Base-by-base conservation (phyloP, 2,329 filamentous ascomycete species). In the Paraconiothyrium sp. region DNA sequence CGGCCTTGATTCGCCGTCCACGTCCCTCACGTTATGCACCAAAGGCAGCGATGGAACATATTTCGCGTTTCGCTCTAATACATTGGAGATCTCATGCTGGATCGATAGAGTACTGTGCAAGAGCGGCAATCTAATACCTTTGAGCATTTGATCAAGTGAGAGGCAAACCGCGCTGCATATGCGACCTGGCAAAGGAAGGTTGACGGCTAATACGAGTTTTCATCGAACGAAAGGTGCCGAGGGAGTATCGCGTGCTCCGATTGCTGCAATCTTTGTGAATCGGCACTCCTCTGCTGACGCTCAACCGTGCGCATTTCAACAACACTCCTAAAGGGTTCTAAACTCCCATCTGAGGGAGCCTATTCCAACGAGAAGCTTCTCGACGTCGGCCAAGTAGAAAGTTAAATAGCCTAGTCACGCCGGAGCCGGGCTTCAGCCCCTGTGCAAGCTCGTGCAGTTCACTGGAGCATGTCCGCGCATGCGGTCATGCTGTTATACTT, bases 11-110 rank as follows among this genome's bases (percentile, higher is more conserved):
- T 43, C 37, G 54, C 30, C 16, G 34, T 24, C 37, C 22, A n/a
- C 44, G 54, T 35, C 27, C 34, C 30, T 57, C 11, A 30, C 35
- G 30, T 49, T 57, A 48, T 30, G 22, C 54, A 48, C 54, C 27
- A 34, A 48, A 39, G 32, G 11, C 34, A 27, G 43, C 9, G 16
- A 27, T 16, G 6, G 6, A 37, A 20, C 16, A 44, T 20, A 20
- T 20, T 20, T 20, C 37, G 14, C 11, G 14, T n/a, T 34, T 27
- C 27, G 32, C 22, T 57, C 39, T 30, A 9, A 34, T 14, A 54
- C 1, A 10, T 32, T 30, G 8, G 39, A 39, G 14, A 44, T 47
- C 22, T 20, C 47, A 5, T n/a, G 49, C 22, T 20, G n/a, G 49
- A 52, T 52, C 49, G 49, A 27, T n/a, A 7, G 8, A n/a, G 4